These are phyloP conservation scores for Chara braunii DNA, from an alignment of 139 green algal genomes.

Conservation along the genomic window DNA sequence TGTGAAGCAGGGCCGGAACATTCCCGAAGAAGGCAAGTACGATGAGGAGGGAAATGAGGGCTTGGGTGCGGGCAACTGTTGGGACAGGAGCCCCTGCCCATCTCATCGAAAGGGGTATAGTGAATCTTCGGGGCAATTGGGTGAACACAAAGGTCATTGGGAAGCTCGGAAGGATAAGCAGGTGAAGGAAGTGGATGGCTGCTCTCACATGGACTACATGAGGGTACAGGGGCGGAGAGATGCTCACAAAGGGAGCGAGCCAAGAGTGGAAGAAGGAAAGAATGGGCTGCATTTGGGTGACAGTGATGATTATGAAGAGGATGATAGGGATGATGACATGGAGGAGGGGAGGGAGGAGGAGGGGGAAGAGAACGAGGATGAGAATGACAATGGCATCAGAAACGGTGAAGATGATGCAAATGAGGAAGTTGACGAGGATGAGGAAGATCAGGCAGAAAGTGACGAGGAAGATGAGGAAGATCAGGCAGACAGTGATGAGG, in stretches of 20 bases:
- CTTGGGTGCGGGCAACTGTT: too few species aligned
- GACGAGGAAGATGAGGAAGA: background rate
- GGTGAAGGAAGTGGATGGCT: too few species aligned
- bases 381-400: background rate
- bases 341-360: background rate
- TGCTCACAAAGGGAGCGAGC: slow-evolving; percentile 5
- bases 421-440: background rate
- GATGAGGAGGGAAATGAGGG: too few species aligned
- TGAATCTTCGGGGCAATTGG: too few species aligned
- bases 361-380: background rate
- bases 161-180: too few species aligned
- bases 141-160: too few species aligned
- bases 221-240: background rate
- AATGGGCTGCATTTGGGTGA: background rate
- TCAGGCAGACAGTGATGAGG: background rate
- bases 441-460: background rate
- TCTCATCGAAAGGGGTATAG: too few species aligned
- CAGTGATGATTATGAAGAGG: slow-evolving; percentile 1
- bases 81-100: too few species aligned
- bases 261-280: background rate
- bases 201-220: too few species aligned
- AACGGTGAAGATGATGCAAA: too few species aligned
- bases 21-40: too few species aligned
- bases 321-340: background rate
- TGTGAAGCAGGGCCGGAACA: too few species aligned